Base-by-base conservation (phyloP, 352 stramenopile genomes). In the Globisporangium irregulare region DNA sequence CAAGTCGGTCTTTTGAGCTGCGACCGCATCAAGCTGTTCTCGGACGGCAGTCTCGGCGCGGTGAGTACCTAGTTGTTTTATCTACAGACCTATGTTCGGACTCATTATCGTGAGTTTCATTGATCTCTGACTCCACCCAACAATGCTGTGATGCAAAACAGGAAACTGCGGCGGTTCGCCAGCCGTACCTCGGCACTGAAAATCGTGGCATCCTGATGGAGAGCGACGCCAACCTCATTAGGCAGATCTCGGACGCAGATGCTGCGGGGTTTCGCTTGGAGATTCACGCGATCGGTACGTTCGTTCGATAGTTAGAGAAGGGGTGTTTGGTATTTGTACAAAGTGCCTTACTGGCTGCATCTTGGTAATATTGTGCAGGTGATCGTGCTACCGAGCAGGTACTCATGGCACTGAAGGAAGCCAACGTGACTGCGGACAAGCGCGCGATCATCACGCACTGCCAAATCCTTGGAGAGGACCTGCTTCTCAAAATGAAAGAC, bases 381-480 rank as follows among this genome's bases (percentile, higher is more conserved):
- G 82, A 93, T 64, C 81, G 84, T 2, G 86, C 85, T 10, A 81
- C 84, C 9, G 84, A 87, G 64, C 86, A 91, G 68, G 89, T 95
- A 27, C 73, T 97, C 15, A 69, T 73, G 62, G 84, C 84, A 20
- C 80, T 97, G 27, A 72, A 81, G 38, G 55, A 69, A 54, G 88
- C 87, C 6, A 69, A 73, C 14, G 76, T 96, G 6, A 64, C 67
- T 0, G 62, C 72, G 0, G 71, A 80, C 5, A 84, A 84, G 51
- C 81, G 90, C n/a, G 84, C 90, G 0, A 90, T 97, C 67, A 77
- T 97, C 48, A 97, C 91, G 32, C 91, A 97, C 64, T 97, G 90
- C 66, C 91, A 97, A 73, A 91, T 97, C 57, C 71, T 97, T 12
- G 82, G 82, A 4, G 69, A 75, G 50, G 84, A 96, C 41, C 58